Evolutionary conservation across 2,329 filamentous ascomycete species (phyloP), one percentile per base, ranked within the genome.

Genomic region (Pseudomassariella vexata): DNA sequence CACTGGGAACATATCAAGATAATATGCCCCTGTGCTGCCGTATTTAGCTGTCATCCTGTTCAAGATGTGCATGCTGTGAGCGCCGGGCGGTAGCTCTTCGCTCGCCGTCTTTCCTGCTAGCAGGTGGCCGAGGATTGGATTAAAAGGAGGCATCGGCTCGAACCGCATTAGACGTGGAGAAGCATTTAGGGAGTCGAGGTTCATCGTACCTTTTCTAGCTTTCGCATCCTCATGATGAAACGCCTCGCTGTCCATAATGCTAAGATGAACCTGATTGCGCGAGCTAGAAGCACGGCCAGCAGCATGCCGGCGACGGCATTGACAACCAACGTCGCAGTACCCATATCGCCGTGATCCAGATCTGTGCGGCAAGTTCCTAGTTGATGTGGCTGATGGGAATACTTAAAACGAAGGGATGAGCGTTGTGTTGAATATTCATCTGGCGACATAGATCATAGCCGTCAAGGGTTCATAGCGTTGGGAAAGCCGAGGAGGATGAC

Each of bases 1-100:
- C 26, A 56, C 38, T 9, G 53, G 52, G 26, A 38, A 55, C 12
- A 43, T 42, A 32, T 56, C 52, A 21, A 56, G 41, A 27, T 56
- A 56, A 32, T 42, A 53, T 5, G 48, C 52, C 16, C 49, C 48
- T 2, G 40, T 32, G 1, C 41, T 34, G 8, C 32, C 34, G n/a
- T 49, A 24, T 19, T 44, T 48, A 17, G 19, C 41, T 6, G 39
- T 41, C 21, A 52, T 26, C 5, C 39, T 32, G 27, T 44, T 36
- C 5, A 49, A 40, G 14, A 52, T 43, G 22, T 50, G 49, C 24
- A 33, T 34, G 29, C 47, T 51, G 20, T 52, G 48, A 5, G 48
- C 49, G 10, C 36, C 42, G 0, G 32, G 43, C 0, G 48, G 49
- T 11, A 54, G 41, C 24, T 45, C 45, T 11, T 52, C 49, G 12